phyloP scores from a whole-genome alignment of 257 asterid species.

The Rubia yunnanensis region DNA sequence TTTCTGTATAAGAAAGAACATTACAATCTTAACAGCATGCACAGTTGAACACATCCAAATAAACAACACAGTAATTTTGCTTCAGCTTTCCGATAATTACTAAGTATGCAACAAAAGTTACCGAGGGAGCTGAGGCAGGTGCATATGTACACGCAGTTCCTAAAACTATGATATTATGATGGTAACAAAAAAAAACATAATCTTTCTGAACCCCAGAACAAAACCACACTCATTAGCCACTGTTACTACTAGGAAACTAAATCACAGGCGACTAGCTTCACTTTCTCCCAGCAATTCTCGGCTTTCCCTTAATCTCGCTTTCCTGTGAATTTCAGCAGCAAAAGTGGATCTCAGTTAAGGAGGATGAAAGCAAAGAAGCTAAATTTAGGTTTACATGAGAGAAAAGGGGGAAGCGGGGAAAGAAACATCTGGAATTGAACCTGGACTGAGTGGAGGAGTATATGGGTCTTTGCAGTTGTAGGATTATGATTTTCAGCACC shows the following conservation, averaged over 20 bases:
- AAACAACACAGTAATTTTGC: too few species aligned
- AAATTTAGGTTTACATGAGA: background rate
- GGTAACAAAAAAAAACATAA: background rate
- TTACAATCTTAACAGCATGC: too few species aligned
- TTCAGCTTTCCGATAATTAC: too few species aligned
- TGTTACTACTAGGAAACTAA: background rate
- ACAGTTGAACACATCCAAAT: too few species aligned
- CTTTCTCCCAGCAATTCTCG: slow-evolving; percentile 58
- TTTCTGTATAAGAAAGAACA: too few species aligned
- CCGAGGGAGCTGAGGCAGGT: background rate
- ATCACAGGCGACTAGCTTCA: slow-evolving; percentile 22
- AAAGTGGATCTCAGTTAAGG: background rate
- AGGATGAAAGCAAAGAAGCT: background rate
- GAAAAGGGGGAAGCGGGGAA: too few species aligned
- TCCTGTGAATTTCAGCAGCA: slow-evolving; percentile 41
- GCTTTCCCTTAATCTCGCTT: slow-evolving; percentile 80
- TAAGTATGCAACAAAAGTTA: too few species aligned
- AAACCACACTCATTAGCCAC: background rate
- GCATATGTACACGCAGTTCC: slow-evolving; percentile 1
- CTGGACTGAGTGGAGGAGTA: slow-evolving; percentile 76
- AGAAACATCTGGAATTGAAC: slow-evolving; percentile 18
- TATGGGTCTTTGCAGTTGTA: slow-evolving; percentile 59
- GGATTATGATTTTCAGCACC: slow-evolving; percentile 99
- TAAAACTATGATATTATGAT: background rate
- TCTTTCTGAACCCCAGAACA: background rate